Percentiles rank a stretch among this genome's conserved stretches.
These are phyloP conservation scores for Hypomontagnella submonticulosa DNA, from an alignment of 495 filamentous ascomycete genomes.

Conservation along the genomic window DNA sequence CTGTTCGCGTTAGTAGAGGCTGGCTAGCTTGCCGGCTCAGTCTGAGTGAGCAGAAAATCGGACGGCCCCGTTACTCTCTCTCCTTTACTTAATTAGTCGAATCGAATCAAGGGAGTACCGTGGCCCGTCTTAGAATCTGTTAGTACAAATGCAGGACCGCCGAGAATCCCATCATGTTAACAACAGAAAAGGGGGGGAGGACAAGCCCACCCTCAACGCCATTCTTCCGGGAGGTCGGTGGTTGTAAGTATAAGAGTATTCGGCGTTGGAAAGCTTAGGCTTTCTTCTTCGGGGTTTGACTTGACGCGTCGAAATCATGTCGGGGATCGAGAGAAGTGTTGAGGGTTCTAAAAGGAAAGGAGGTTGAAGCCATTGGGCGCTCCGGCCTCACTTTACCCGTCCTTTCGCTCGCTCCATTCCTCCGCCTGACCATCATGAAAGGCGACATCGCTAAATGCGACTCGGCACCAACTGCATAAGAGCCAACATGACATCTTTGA, in stretches of 20 bases:
- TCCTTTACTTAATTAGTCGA: conserved; percentile 6
- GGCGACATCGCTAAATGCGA: conserved; percentile 38
- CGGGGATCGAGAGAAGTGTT: neutral
- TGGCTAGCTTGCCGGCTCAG: conserved; percentile 6
- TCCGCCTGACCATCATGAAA: conserved; percentile 20
- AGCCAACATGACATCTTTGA: conserved; percentile 23
- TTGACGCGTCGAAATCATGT: conserved; percentile 10
- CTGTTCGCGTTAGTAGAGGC: no score
- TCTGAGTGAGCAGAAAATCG: conserved; percentile 3
- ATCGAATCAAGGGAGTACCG: neutral
- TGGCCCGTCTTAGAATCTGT: neutral
- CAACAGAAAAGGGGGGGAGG: conserved; percentile 20
- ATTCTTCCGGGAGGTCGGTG: conserved; percentile 5
- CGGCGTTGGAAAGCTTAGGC: neutral
- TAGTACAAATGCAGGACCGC: conserved; percentile 18
- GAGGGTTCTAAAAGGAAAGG: conserved; percentile 5
- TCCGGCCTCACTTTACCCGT: conserved; percentile 19
- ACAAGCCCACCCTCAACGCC: conserved; percentile 4
- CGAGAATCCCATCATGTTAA: conserved; percentile 17
- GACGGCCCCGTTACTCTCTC: neutral
- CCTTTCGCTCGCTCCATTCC: conserved; percentile 22
- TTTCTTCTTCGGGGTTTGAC: neutral
- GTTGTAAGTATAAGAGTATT: conserved; percentile 16
- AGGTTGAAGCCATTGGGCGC: conserved; percentile 11
- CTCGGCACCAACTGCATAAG: conserved; percentile 45